Evolutionary conservation across 164 flowering plant genomes (phyloP).

Genomic region (Aristolochia fimbriata): DNA sequence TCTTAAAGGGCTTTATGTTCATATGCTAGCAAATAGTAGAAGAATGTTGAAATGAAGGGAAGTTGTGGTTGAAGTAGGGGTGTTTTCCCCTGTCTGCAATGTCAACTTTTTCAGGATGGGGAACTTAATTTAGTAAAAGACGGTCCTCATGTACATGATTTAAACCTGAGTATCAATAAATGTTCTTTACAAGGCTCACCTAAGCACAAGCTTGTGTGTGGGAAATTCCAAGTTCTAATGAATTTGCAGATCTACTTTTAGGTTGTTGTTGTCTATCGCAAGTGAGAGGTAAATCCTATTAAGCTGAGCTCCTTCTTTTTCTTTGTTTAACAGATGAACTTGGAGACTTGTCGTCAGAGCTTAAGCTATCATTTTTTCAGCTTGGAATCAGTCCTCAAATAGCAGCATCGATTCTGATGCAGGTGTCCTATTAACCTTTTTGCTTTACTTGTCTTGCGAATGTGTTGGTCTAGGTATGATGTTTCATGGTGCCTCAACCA

Average conservation of each 20-base stretch:
- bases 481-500: too few species aligned
- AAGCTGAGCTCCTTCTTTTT: not conserved
- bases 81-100: too few species aligned
- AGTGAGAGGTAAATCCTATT: not conserved
- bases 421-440: conserved; percentile 31
- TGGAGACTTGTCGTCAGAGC: conserved; percentile 63
- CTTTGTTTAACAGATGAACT: conserved; percentile 59
- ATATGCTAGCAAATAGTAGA: too few species aligned
- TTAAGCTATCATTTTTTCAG: conserved; percentile 94
- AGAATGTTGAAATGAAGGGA: too few species aligned
- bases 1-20: too few species aligned
- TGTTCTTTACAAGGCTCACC: too few species aligned
- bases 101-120: too few species aligned
- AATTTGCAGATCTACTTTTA: not conserved
- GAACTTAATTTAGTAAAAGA: too few species aligned
- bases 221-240: not conserved
- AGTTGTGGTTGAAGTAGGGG: too few species aligned
- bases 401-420: conserved; percentile 92
- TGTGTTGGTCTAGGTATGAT: not conserved
- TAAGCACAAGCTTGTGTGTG: too few species aligned
- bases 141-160: too few species aligned
- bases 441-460: not conserved
- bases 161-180: too few species aligned
- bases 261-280: not conserved
- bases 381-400: conserved; percentile 97